A percentile compares a stretch with the other conserved stretches of the same genome.
Evolutionary conservation across 306 rosid species (phyloP).

Genomic region (Vicia villosa): DNA sequence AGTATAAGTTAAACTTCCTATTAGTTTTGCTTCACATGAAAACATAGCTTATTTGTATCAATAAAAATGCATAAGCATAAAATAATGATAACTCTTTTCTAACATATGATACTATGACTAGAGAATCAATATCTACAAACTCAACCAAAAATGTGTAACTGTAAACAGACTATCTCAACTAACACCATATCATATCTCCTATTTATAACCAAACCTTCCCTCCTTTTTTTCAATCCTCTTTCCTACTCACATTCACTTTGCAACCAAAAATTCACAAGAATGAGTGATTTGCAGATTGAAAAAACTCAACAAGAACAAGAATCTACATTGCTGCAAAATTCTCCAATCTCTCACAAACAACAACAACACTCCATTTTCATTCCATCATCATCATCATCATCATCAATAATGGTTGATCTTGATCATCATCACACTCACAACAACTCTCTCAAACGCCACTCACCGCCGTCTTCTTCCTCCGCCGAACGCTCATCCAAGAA

Average conservation of each 20-base stretch:
- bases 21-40: conserved; percentile 73
- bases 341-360: neutral
- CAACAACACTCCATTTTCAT: neutral
- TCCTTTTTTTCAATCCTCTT: neutral
- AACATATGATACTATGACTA: no score
- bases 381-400: neutral
- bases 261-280: neutral
- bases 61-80: no score
- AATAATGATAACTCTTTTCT: neutral
- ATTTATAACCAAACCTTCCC: neutral
- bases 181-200: neutral
- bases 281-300: neutral
- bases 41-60: conserved; percentile 42
- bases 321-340: neutral
- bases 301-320: neutral
- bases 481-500: conserved; percentile 36
- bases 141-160: neutral
- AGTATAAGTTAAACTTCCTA: conserved; percentile 63
- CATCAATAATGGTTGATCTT: neutral
- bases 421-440: neutral
- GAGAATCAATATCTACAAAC: no score
- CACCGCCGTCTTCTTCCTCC: neutral
- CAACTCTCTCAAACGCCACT: conserved; percentile 39
- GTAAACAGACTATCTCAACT: neutral
- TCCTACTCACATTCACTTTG: neutral